Base-by-base conservation (phyloP, 2,329 filamentous ascomycete species). In the Microdochium paspali region DNA sequence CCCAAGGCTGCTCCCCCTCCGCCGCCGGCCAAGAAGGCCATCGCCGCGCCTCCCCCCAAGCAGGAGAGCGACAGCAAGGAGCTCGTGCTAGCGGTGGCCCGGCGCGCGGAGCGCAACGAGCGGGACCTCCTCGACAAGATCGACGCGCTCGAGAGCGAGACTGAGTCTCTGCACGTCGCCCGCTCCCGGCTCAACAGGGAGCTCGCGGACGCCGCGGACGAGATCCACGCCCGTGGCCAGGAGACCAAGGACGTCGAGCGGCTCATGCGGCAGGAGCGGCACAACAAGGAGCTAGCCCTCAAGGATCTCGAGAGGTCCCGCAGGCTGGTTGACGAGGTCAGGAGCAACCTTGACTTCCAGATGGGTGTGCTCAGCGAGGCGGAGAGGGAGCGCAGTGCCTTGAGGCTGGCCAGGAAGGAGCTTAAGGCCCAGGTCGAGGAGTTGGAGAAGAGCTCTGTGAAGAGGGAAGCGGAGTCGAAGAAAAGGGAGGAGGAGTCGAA, bases 91-190 rank as follows among this genome's bases (percentile, higher is more conserved):
- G 26, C 26, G 42, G n/a, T n/a, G n/a, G 42, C 42, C 7, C 42
- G 42, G 23, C 42, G 42, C 23, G 23, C 42, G 21, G 42, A 44
- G 42, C 42, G 23, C 12, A 24, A 44, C 42, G 42, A 44, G 42
- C 42, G 23, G 23, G 42, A 44, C 42, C 42, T 44, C 23, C 42
- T 44, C 9, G 42, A 23, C 12, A 23, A 44, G 42, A 44, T 44
- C 42, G 42, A 44, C 42, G 42, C 23, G 7, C 42, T 44, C 23
- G 42, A 44, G 42, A 44, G 42, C 42, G 42, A 44, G 42, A 26
- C 42, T 7, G 42, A 44, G 42, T 23, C 18, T 6, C 42, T 44
- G 42, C 42, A 26, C 23, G 24, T 26, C 9, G 42, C 42, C 23
- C 13, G 20, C 23, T 10, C 42, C 4, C 42, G 24, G 23, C 42